Percentiles rank a stretch among this genome's conserved stretches.
phyloP scores from a whole-genome alignment of 208 protist genomes.

The Willaertia magna region DNA sequence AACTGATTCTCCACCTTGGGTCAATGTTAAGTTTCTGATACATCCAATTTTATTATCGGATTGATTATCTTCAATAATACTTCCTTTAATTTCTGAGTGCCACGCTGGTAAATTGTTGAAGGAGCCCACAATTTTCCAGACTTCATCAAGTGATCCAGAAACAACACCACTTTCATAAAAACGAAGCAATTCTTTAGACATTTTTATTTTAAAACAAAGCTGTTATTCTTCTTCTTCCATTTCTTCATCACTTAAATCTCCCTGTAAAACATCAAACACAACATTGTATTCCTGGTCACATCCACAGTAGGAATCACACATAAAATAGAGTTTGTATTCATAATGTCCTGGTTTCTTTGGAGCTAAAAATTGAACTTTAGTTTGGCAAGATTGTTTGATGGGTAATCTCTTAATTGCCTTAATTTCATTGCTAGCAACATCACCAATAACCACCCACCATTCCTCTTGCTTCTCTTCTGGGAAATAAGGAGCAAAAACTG shows the following conservation, averaged over 20 bases:
- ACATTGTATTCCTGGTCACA: constrained; percentile 52
- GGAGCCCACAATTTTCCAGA: background rate
- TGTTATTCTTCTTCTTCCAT: background rate
- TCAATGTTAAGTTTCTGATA: background rate
- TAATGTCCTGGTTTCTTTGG: constrained; percentile 39
- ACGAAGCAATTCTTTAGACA: no score
- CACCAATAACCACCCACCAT: constrained; percentile 80
- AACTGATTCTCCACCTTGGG: background rate
- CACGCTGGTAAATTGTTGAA: background rate
- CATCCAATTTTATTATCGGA: background rate
- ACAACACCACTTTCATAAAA: no score
- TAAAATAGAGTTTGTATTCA: constrained; percentile 54
- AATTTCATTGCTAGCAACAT: constrained; percentile 41
- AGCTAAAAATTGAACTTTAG: constrained; percentile 58
- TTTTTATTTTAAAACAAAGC: no score
- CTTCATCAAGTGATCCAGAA: background rate
- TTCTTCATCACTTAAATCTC: background rate
- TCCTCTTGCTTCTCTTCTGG: constrained; percentile 48
- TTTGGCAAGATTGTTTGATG: constrained; percentile 51
- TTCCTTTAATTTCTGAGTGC: background rate
- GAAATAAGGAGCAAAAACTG: constrained; percentile 39
- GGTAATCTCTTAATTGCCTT: constrained; percentile 23
- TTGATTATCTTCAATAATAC: background rate
- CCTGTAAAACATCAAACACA: constrained; percentile 10
- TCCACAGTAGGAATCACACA: constrained; percentile 74